phyloP scores from a whole-genome alignment of 2,329 filamentous ascomycete species.

The Botrytis cinerea region DNA sequence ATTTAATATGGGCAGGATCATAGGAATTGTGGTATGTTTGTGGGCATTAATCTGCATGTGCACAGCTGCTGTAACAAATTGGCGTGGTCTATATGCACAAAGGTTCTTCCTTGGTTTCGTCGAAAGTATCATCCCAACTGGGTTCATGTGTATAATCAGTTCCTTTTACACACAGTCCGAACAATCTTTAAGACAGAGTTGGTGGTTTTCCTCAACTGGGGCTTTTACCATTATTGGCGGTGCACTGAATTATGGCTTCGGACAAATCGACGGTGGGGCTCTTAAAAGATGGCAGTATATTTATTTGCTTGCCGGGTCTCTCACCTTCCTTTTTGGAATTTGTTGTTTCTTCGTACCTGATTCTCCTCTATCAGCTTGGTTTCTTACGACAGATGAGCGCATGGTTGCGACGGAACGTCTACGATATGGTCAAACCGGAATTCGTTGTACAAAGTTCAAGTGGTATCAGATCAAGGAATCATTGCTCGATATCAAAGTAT shows the following conservation, averaged over 20 bases:
- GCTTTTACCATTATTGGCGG: constrained; percentile 63
- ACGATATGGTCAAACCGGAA: constrained; percentile 62
- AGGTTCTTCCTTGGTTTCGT: constrained; percentile 64
- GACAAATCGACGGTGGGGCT: constrained; percentile 56
- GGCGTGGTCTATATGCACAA: constrained; percentile 65
- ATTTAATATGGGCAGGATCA: constrained; percentile 63
- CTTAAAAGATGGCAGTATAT: constrained; percentile 70
- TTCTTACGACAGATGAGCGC: constrained; percentile 62
- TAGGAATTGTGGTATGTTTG: constrained; percentile 63
- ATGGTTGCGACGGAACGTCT: constrained; percentile 65
- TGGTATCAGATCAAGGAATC: constrained; percentile 58
- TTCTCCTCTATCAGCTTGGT: constrained; percentile 68
- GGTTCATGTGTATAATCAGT: constrained; percentile 64
- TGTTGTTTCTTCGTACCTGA: constrained; percentile 67
- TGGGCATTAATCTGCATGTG: constrained; percentile 70
- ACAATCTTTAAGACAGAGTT: constrained; percentile 64
- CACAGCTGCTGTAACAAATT: constrained; percentile 65
- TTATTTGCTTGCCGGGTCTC: constrained; percentile 45
- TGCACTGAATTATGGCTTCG: constrained; percentile 67
- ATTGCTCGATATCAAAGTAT: constrained; percentile 61
- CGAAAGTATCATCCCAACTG: constrained; percentile 65
- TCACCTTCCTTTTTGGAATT: constrained; percentile 65
- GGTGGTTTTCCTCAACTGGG: constrained; percentile 63
- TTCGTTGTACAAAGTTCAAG: constrained; percentile 63
- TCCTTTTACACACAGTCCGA: constrained; percentile 66